phyloP scores from a whole-genome alignment of 2,329 filamentous ascomycete species.

The Neofusicoccum umdonicola region DNA sequence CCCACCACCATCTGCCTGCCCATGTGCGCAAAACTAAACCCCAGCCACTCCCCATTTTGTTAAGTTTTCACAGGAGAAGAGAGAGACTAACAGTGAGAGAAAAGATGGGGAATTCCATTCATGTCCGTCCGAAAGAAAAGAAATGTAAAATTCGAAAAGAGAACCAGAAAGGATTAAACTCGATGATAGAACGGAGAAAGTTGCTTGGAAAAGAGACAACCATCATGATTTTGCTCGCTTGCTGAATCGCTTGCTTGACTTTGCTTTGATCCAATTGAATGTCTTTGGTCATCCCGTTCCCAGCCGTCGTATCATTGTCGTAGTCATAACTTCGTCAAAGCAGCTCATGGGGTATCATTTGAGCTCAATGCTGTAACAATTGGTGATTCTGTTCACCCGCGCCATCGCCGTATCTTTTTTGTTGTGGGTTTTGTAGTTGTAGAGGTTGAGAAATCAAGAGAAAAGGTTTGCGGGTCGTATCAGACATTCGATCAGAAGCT shows the following conservation, averaged over 20 bases:
- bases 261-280: neutral
- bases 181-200: neutral
- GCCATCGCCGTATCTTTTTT: neutral
- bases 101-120: neutral
- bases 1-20: neutral
- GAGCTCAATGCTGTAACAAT: constrained; percentile 9
- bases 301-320: neutral
- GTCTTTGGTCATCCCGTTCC: neutral
- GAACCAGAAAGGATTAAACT: neutral
- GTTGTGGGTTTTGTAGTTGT: neutral
- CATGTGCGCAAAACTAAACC: neutral
- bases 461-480: neutral
- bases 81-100: neutral
- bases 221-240: neutral
- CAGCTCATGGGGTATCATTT: constrained; percentile 12
- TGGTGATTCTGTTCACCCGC: neutral
- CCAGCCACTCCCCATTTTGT: neutral
- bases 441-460: neutral
- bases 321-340: constrained; percentile 12
- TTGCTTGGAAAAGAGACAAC: neutral
- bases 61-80: constrained; percentile 7
- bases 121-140: neutral
- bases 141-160: neutral
- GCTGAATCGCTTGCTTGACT: neutral
- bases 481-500: neutral